A percentile compares a stretch with the other conserved stretches of the same genome.
Evolutionary conservation across 2,329 filamentous ascomycete species (phyloP).

Genomic region (Colletotrichum camelliae): DNA sequence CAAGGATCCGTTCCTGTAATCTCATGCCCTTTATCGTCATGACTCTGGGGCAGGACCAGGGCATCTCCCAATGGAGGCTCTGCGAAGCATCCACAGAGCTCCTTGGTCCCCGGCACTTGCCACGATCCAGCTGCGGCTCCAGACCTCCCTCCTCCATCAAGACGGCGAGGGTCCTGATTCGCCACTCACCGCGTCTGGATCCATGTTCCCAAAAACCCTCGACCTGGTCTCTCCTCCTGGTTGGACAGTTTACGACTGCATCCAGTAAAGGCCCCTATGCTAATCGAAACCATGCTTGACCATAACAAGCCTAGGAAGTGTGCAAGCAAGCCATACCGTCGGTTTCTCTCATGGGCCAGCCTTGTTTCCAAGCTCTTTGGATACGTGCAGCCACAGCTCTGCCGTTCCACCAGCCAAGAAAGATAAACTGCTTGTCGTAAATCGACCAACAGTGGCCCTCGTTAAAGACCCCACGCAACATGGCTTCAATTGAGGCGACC

Average conservation of each 20-base stretch:
- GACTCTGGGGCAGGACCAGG: background rate
- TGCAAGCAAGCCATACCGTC: constrained; percentile 1
- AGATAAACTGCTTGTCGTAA: constrained; percentile 13
- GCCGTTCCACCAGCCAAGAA: constrained; percentile 26
- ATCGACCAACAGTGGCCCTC: constrained; percentile 18
- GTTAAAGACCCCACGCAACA: background rate
- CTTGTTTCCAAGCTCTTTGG: constrained; percentile 1
- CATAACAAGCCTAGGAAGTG: constrained; percentile 4
- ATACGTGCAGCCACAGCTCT: constrained; percentile 18
- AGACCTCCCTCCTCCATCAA: background rate
- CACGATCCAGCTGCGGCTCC: background rate
- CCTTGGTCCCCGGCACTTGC: background rate
- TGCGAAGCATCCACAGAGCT: background rate
- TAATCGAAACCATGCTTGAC: constrained; percentile 4
- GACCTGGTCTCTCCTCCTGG: constrained; percentile 30
- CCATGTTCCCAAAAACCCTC: background rate
- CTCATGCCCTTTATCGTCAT: background rate
- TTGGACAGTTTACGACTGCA: constrained; percentile 46
- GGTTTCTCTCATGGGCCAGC: background rate
- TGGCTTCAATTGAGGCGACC: background rate
- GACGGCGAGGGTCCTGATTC: constrained; percentile 24
- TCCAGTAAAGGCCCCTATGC: background rate
- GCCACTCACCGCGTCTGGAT: constrained; percentile 23
- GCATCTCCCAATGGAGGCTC: background rate
- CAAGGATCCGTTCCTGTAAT: background rate